A percentile compares a stretch with the other conserved stretches of the same genome.
phyloP scores from a whole-genome alignment of 495 filamentous ascomycete genomes.

The Annulohypoxylon maeteangense region DNA sequence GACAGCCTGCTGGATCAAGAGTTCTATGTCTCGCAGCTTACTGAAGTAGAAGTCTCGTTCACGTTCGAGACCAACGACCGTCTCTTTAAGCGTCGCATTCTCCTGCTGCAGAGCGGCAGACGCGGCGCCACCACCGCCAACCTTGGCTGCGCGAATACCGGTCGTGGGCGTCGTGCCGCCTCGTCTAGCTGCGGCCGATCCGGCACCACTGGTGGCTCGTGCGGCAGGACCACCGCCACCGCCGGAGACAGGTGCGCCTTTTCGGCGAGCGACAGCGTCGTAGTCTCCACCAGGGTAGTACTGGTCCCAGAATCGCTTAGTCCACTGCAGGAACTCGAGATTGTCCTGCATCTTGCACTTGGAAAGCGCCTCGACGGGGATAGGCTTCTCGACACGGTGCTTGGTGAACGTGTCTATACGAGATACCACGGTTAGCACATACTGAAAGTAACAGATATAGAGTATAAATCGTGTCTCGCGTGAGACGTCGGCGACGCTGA shows the following conservation, averaged over 20 bases:
- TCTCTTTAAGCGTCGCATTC: slow-evolving; percentile 85
- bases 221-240: slow-evolving; percentile 56
- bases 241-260: slow-evolving; percentile 74
- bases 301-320: slow-evolving; percentile 96
- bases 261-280: slow-evolving; percentile 85
- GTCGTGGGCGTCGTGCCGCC: slow-evolving; percentile 81
- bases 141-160: slow-evolving; percentile 61
- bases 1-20: slow-evolving; percentile 89
- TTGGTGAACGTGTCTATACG: slow-evolving; percentile 78
- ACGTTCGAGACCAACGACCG: slow-evolving; percentile 84
- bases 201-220: slow-evolving; percentile 59
- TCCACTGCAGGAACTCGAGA: slow-evolving; percentile 98
- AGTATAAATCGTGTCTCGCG: slow-evolving; percentile 12
- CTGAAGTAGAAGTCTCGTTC: slow-evolving; percentile 99
- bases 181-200: slow-evolving; percentile 62
- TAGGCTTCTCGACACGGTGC: slow-evolving; percentile 84
- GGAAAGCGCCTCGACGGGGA: slow-evolving; percentile 86
- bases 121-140: slow-evolving; percentile 65
- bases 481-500: neutral
- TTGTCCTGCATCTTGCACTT: slow-evolving; percentile 99
- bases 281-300: slow-evolving; percentile 97
- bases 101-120: slow-evolving; percentile 79
- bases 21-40: slow-evolving; percentile 95
- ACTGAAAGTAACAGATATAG: slow-evolving; percentile 1
- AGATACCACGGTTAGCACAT: slow-evolving; percentile 39